Conservation (phyloP, 257 asterid species). For the Eucommia ulmoides region DNA sequence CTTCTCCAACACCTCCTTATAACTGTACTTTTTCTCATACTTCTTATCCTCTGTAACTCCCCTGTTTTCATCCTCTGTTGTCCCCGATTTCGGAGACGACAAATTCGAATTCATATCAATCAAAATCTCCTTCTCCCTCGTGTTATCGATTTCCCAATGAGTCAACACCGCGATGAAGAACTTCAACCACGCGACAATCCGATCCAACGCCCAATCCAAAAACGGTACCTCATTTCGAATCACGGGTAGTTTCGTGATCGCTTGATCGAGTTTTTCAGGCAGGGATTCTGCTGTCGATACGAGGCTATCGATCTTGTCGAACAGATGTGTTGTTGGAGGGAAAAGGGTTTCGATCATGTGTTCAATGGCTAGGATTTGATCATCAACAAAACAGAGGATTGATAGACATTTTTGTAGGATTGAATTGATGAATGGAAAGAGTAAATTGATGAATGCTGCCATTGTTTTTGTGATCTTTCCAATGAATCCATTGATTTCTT, state of each 20-base stretch:
- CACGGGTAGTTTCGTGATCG: neutral
- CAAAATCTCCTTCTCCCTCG: neutral
- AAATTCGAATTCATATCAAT: neutral
- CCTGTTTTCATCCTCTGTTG: neutral
- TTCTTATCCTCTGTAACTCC: neutral
- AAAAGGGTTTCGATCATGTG: neutral
- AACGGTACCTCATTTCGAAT: neutral
- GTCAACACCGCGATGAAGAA: neutral
- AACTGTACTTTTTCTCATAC: neutral
- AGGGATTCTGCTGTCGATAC: neutral
- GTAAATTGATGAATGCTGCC: neutral
- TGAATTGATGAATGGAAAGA: neutral
- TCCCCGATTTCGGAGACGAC: neutral
- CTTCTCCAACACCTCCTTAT: neutral
- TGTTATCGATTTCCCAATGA: neutral
- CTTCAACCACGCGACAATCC: neutral
- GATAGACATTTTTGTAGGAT: neutral
- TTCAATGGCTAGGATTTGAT: neutral
- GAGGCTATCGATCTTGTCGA: neutral
- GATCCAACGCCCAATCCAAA: neutral
- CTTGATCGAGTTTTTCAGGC: neutral
- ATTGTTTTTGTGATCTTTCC: neutral
- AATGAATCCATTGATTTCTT: neutral
- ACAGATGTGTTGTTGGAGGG: neutral
- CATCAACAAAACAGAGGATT: neutral